Evolutionary conservation across 225 moss, liverwort and hornwort species (phyloP).

Genomic region (Thuidium tamariscinum): DNA sequence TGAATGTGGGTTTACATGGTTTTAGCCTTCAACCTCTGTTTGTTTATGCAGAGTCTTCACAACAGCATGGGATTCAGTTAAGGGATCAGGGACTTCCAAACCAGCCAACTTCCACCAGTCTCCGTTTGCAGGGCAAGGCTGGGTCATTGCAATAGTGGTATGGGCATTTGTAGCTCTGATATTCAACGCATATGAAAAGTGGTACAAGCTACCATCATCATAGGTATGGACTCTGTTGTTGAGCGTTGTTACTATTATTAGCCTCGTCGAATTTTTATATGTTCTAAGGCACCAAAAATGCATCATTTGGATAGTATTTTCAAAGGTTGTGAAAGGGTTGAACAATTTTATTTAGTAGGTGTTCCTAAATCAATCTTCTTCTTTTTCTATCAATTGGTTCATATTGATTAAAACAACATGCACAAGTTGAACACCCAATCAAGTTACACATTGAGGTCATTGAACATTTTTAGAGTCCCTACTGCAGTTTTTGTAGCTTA

Average conservation of each 20-base stretch:
- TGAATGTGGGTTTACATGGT: neutral
- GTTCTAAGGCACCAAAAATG: neutral
- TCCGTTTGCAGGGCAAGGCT: conserved; percentile 33
- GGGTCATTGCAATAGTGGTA: conserved; percentile 21
- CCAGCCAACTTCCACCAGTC: conserved; percentile 30
- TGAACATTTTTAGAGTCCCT: neutral
- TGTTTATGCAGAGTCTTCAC: conserved; percentile 28
- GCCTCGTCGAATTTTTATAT: neutral
- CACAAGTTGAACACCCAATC: neutral
- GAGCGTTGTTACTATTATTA: neutral
- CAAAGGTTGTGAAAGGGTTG: neutral
- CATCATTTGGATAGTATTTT: neutral
- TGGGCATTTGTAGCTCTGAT: conserved; percentile 35
- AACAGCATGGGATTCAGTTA: conserved; percentile 8
- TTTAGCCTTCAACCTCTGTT: neutral
- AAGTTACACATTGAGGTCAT: neutral
- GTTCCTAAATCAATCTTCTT: too few species aligned
- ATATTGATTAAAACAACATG: neutral
- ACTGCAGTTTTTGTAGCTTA: neutral
- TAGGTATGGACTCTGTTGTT: neutral
- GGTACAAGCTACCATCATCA: conserved; percentile 3
- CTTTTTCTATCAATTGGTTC: neutral
- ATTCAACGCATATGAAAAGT: conserved; percentile 35
- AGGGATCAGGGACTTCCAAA: neutral
- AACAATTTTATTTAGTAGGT: neutral